Base-by-base conservation (phyloP, 2,329 filamentous ascomycete genomes). In the Aspergillus phoenicis region DNA sequence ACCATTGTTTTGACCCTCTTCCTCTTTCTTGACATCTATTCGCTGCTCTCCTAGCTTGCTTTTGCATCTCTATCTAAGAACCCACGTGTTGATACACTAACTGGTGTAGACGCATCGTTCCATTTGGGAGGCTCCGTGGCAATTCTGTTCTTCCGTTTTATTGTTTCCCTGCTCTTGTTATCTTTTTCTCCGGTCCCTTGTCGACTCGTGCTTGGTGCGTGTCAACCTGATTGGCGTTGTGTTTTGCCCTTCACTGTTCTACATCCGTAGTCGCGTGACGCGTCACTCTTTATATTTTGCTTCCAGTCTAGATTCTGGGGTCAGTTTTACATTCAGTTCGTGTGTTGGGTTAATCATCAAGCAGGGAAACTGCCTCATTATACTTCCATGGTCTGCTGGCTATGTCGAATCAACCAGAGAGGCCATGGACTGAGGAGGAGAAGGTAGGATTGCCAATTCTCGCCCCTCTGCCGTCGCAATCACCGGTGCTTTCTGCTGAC, bases 351-450 rank as follows among this genome's bases (percentile, higher is more conserved):
- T 52, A 30, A 52, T 52, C 58, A 45, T 57, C 52, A 43, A 45
- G 48, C 53, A 62, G 60, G 58, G 52, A 57, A 60, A 54, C 61
- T 49, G 49, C 61, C 24, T 60, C 52, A 57, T 59, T 62, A 66
- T 60, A 69, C 64, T 69, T 73, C 70, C 70, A 78, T 77, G 75
- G 69, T 70, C 64, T 60, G 54, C 68, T 70, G 76, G 75, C 77
- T 69, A 80, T 80, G 77, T 79, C 77, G 72, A 75, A 73, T 73
- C 71, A 67, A 76, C 65, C 72, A 60, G 77, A 79, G 66, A 75
- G 70, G 66, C 72, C 72, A 71, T 80, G 77, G 77, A 74, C 75
- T 36, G 77, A 80, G 71, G 77, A 79, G 71, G 77, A 80, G 74
- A 80, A 77, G 77, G 77, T 79, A 78, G 60, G 70, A 17, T 7